Conservation (phyloP, 2,329 filamentous ascomycete species). For the Drechslera avenae region DNA sequence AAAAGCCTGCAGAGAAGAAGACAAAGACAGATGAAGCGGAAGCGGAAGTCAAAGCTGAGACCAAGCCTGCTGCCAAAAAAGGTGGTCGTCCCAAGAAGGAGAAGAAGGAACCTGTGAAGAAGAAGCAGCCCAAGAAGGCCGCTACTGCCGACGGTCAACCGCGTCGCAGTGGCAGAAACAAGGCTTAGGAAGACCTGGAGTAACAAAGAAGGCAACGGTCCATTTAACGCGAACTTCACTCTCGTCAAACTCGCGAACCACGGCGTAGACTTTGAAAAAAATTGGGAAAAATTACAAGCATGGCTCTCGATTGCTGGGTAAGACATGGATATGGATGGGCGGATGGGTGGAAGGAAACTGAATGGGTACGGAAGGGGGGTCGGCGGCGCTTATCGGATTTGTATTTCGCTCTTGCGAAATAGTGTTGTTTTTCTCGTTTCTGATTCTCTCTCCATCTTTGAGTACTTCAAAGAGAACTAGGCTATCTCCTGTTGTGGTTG, state of each 20-base stretch:
- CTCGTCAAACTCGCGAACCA: no score
- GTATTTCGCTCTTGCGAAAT: not conserved
- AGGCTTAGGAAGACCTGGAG: constrained; percentile 18
- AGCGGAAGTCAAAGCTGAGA: constrained; percentile 34
- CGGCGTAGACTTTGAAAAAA: no score
- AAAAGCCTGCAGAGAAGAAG: constrained; percentile 30
- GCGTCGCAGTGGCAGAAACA: constrained; percentile 53
- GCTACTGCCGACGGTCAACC: constrained; percentile 57
- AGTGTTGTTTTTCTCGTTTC: not conserved
- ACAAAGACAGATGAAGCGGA: constrained; percentile 32
- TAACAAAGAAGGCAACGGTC: not conserved
- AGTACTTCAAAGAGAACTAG: not conserved
- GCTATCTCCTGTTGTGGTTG: not conserved
- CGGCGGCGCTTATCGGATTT: constrained; percentile 9
- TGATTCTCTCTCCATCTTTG: not conserved
- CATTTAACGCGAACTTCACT: no score
- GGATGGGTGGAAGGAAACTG: not conserved
- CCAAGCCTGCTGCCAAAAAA: constrained; percentile 36
- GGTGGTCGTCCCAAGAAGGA: constrained; percentile 51
- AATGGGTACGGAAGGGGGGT: constrained; percentile 4
- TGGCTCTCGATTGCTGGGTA: not conserved
- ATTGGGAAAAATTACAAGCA: not conserved
- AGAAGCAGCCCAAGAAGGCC: constrained; percentile 56
- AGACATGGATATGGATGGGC: no score
- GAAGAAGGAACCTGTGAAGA: constrained; percentile 49